Evolutionary conservation across 1,284 basidiomycete genomes (phyloP).

Genomic region (Apiotrichum montevideense): DNA sequence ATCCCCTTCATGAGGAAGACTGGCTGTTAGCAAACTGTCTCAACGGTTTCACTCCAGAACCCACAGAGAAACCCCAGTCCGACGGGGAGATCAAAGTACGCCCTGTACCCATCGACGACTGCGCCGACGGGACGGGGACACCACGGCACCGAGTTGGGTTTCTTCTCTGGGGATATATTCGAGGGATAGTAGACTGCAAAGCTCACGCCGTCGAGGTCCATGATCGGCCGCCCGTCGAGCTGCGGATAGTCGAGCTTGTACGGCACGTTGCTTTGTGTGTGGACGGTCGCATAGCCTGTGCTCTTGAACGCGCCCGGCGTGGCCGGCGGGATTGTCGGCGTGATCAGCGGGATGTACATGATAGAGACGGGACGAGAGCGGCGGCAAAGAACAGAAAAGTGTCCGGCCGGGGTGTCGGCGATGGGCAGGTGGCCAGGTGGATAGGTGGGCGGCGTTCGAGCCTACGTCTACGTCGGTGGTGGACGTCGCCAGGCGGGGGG

Average conservation of each 20-base stretch:
- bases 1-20: not conserved
- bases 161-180: no score
- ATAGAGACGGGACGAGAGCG: no score
- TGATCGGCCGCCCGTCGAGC: not conserved
- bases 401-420: no score
- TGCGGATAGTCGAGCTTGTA: not conserved
- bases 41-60: no score
- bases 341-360: constrained; percentile 5
- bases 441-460: no score
- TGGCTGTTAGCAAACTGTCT: not conserved
- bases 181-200: constrained; percentile 1
- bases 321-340: not conserved
- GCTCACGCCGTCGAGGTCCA: not conserved
- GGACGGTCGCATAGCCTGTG: not conserved
- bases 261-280: not conserved
- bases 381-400: not conserved
- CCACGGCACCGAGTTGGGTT: not conserved
- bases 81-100: not conserved
- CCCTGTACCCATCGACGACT: not conserved
- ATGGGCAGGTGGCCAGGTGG: no score
- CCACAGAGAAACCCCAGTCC: no score
- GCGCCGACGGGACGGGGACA: not conserved
- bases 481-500: no score
- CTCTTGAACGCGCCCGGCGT: constrained; percentile 3
- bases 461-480: no score